Evolutionary conservation across 2,329 filamentous ascomycete genomes (phyloP), one percentile per base, ranked within the genome.

Genomic region (Neofusicoccum laricinum): DNA sequence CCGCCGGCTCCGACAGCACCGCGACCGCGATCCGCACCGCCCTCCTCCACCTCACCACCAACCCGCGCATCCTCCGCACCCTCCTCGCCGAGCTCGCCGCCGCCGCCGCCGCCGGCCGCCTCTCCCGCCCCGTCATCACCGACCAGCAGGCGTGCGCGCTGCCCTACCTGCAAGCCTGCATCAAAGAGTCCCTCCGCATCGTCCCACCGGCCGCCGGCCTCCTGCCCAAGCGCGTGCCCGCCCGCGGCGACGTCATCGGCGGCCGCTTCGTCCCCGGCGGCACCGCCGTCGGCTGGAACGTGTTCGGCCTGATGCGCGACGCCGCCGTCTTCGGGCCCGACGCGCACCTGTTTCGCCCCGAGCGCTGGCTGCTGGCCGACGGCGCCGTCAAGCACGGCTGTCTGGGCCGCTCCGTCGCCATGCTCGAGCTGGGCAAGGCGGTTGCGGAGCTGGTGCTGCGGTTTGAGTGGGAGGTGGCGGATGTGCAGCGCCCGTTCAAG

Each of bases 1-100:
- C 85, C 4, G 85, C 85, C 4, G 86, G 85, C 3, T 84, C 84
- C 0, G 85, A 88, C 66, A 86, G 84, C 0, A 85, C 84, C 0
- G 84, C 86, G 0, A 84, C 83, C 0, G 80, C 80, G 1, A 79
- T 88, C 10, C 81, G 85, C 2, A 76, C 80, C 41, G 84, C 80
- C 1, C 67, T 87, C 63, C 78, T 87, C 21, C 79, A 84, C 69
- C 71, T 87, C 63, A 79, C 82, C 21, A 83, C 80, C n/a, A 81
- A 79, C 25, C 81, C 82, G 0, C 75, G 75, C 1, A 79, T 85
- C 0, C 78, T 82, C 64, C 64, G 67, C 3, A 80, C 73, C 2
- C 73, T 88, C 0, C 79, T 80, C 4, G 73, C 66, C 0, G 83
- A 87, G 66, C 79, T 84, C 8, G 75, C 78, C 67, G 67, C 67